These are phyloP conservation scores for Neurospora africana DNA, from an alignment of 495 filamentous ascomycete genomes.

Conservation along the genomic window DNA sequence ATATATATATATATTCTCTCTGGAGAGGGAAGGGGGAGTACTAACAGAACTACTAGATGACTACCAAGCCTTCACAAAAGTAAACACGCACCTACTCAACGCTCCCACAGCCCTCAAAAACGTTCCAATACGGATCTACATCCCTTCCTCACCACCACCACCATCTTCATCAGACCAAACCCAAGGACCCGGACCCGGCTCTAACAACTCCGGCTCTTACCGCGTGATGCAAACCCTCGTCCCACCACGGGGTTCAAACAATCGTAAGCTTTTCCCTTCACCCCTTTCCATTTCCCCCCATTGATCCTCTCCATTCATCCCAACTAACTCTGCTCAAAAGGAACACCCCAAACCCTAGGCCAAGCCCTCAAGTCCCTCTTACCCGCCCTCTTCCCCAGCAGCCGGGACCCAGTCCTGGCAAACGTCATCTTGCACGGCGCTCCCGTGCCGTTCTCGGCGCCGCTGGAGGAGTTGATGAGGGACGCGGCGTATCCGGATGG, in stretches of 20 bases:
- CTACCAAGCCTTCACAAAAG: constrained; percentile 55
- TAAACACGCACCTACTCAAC: constrained; percentile 71
- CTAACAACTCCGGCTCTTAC: constrained; percentile 37
- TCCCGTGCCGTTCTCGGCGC: constrained; percentile 68
- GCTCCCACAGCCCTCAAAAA: constrained; percentile 63
- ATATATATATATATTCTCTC: too few species aligned
- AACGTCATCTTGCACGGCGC: constrained; percentile 83
- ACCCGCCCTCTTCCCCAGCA: constrained; percentile 78
- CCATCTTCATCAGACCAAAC: constrained; percentile 26
- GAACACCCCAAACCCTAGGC: constrained; percentile 62
- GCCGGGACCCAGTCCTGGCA: constrained; percentile 79
- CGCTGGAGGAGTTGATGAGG: constrained; percentile 75
- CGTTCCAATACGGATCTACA: constrained; percentile 78
- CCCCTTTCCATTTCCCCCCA: too few species aligned
- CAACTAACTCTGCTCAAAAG: constrained; percentile 14
- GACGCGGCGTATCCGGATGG: constrained; percentile 83
- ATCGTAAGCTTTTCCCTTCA: constrained; percentile 14
- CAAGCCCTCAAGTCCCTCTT: constrained; percentile 65
- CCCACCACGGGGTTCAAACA: constrained; percentile 33
- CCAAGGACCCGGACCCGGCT: constrained; percentile 20
- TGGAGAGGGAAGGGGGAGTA: too few species aligned
- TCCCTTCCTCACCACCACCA: constrained; percentile 60
- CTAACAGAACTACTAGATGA: constrained; percentile 56
- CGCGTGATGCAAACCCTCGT: constrained; percentile 63
- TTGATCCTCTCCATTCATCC: not conserved